Evolutionary conservation across 1,284 basidiomycete genomes (phyloP).

Genomic region (Phylloporus sp.): DNA sequence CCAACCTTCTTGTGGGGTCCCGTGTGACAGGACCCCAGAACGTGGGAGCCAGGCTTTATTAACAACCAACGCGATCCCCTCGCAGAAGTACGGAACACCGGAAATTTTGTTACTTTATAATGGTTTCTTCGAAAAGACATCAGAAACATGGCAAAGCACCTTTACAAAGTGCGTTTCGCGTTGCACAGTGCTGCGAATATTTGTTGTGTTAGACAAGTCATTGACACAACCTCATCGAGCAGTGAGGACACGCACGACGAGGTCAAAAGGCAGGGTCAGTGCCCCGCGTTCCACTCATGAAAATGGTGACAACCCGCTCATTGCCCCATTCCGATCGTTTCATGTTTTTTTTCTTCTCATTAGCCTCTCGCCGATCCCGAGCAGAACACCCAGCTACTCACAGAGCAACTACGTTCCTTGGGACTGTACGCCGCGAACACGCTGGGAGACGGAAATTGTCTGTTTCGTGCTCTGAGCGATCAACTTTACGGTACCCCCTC

Average conservation of each 20-base stretch:
- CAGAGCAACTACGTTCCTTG: constrained; percentile 68
- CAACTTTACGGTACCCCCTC: constrained; percentile 81
- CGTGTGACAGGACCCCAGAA: constrained; percentile 37
- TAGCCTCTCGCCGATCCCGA: constrained; percentile 67
- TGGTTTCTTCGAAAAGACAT: constrained; percentile 41
- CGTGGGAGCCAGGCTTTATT: constrained; percentile 40
- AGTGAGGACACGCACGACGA: constrained; percentile 70
- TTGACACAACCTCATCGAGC: constrained; percentile 31
- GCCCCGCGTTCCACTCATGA: constrained; percentile 32
- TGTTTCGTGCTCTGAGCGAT: constrained; percentile 82
- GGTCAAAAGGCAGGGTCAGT: constrained; percentile 62
- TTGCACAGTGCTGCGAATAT: constrained; percentile 30
- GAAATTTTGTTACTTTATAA: constrained; percentile 40
- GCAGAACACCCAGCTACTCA: constrained; percentile 66
- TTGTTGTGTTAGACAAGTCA: constrained; percentile 27
- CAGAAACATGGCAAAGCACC: constrained; percentile 39
- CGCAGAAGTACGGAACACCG: constrained; percentile 29
- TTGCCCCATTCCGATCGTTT: constrained; percentile 21
- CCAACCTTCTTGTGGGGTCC: constrained; percentile 30
- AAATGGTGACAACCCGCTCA: constrained; percentile 19
- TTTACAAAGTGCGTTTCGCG: constrained; percentile 39
- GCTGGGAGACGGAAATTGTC: constrained; percentile 86
- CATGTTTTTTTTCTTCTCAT: constrained; percentile 12
- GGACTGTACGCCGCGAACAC: constrained; percentile 82
- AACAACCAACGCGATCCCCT: constrained; percentile 38